Percentiles rank a stretch among this genome's conserved stretches.
Evolutionary conservation across 768 basidiomycete species (phyloP).

Genomic region (Trametes meyenii): DNA sequence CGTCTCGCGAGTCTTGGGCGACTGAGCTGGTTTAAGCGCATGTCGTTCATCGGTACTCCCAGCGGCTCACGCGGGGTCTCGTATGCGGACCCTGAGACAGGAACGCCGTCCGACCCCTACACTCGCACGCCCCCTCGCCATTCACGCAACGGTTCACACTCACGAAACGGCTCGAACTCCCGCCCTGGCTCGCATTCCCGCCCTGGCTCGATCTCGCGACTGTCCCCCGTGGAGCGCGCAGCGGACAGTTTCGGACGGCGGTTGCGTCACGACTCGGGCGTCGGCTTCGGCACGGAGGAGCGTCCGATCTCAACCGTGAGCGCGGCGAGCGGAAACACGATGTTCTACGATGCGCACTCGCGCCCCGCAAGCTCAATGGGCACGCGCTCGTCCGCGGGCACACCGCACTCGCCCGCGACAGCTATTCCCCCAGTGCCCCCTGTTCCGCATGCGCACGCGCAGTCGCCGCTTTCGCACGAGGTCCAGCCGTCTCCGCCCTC

Average conservation of each 20-base stretch:
- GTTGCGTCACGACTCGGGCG: slow-evolving; percentile 17
- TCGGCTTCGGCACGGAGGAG: slow-evolving; percentile 21
- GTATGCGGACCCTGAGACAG: slow-evolving; percentile 1
- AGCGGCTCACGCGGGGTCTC: slow-evolving; percentile 10
- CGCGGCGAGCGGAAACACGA: slow-evolving; percentile 46
- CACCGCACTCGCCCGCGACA: slow-evolving; percentile 8
- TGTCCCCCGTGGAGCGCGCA: slow-evolving; percentile 11
- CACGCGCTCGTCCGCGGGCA: slow-evolving; percentile 21
- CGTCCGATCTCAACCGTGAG: slow-evolving; percentile 66
- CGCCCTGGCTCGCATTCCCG: slow-evolving; percentile 26
- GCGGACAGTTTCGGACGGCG: slow-evolving; percentile 13
- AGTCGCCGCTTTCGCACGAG: slow-evolving; percentile 21
- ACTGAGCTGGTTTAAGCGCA: slow-evolving; percentile 61
- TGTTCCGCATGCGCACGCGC: slow-evolving; percentile 13
- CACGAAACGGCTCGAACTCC: slow-evolving; percentile 24
- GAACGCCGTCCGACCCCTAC: slow-evolving; percentile 25
- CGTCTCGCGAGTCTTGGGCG: slow-evolving; percentile 50
- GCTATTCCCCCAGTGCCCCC: slow-evolving; percentile 23
- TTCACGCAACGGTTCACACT: slow-evolving; percentile 28
- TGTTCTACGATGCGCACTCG: slow-evolving; percentile 66
- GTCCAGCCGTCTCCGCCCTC: slow-evolving; percentile 3
- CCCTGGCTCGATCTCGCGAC: slow-evolving; percentile 22
- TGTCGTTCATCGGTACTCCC: slow-evolving; percentile 27
- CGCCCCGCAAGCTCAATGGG: slow-evolving; percentile 45
- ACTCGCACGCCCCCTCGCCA: slow-evolving; percentile 33